Percentiles rank a stretch among this genome's conserved stretches.
phyloP scores from a whole-genome alignment of 1,284 basidiomycete genomes.

The Psilocybe mexicana region DNA sequence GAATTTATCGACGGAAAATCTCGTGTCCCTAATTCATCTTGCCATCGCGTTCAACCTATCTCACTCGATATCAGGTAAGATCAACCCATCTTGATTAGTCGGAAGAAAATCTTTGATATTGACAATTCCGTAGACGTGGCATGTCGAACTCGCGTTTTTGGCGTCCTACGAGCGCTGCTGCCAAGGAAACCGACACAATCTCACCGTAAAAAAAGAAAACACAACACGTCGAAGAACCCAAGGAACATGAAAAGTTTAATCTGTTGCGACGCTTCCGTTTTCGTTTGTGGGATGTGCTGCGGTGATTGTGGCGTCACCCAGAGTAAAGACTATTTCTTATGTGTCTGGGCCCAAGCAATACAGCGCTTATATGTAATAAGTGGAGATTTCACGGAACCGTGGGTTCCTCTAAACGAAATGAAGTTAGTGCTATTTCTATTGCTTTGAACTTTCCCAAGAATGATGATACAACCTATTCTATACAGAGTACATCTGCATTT shows the following conservation, averaged over 20 bases:
- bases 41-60: background rate
- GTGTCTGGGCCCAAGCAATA: background rate
- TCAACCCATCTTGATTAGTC: background rate
- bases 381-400: conserved; percentile 2
- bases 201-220: background rate
- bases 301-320: conserved; percentile 18
- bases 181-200: conserved; percentile 13
- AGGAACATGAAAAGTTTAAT: background rate
- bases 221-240: background rate
- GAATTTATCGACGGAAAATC: conserved; percentile 1
- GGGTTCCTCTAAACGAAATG: background rate
- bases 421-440: no score
- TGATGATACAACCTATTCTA: background rate
- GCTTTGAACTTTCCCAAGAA: background rate
- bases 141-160: background rate
- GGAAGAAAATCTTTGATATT: background rate
- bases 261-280: conserved; percentile 7
- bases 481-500: background rate
- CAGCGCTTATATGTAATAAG: background rate
- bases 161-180: background rate
- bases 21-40: background rate
- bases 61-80: background rate
- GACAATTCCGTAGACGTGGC: background rate
- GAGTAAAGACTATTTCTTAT: conserved; percentile 3
- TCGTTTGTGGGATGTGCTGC: conserved; percentile 3